Evolutionary conservation across 768 basidiomycete genomes (phyloP), one percentile per base, ranked within the genome.

Genomic region (Boletus fagicola): DNA sequence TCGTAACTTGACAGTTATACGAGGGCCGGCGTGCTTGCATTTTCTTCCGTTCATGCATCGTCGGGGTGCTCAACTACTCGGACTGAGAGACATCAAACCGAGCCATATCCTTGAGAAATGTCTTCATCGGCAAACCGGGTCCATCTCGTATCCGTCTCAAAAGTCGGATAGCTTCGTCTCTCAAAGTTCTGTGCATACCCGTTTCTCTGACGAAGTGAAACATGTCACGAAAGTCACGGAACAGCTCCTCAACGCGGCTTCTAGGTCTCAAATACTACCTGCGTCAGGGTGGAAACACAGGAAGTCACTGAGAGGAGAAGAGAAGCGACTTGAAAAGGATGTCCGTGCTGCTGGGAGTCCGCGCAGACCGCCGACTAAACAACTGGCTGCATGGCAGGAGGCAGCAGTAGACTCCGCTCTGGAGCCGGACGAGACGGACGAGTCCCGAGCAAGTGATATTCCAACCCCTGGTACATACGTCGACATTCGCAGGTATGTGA

Each of bases 401-500:
- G 66, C 66, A 13, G 60, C 50, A 15, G 64, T 59, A 33, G 63
- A 65, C 18, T 15, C 49, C 26, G 24, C 47, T 12, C 33, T 43
- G 44, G 59, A 50, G 20, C 28, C 57, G 10, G 58, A 67, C 42
- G 61, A 58, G 49, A 33, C 49, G 6, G 65, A 54, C 46, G 66
- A 60, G 5, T 53, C 47, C 3, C 15, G 48, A n/a, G 50, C 54
- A 35, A 62, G 22, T 28, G 52, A 57, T 13, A 59, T 77, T 31
- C 66, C 68, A 11, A n/a, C 40, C 20, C 75, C 74, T 9, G 84
- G 83, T 2, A 75, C 82, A 20, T 83, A 84, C 46, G 72, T 84
- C 12, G 84, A 85, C 62, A 62, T 79, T 36, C 73, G 83, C 62
- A 80, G 77, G 83, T 80, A 59, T 51, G 75, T 69, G 36, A 28